A percentile compares a stretch with the other conserved stretches of the same genome.
Evolutionary conservation across 225 moss, liverwort and hornwort genomes (phyloP).

Genomic region (Straminergon stramineum): DNA sequence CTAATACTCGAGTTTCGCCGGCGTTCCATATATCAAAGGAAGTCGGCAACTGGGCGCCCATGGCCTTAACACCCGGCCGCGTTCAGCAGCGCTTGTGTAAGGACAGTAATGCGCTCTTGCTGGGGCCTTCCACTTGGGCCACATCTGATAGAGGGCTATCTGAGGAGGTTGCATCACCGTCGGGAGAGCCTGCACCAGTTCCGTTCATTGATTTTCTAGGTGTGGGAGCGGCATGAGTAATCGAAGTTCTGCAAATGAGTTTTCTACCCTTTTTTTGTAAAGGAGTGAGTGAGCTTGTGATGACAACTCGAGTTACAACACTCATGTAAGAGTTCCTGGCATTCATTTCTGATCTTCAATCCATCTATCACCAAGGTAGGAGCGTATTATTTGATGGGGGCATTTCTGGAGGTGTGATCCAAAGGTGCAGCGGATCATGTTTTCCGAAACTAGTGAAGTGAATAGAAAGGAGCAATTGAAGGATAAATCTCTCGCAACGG

Average conservation of each 20-base stretch:
- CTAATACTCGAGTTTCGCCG: not conserved
- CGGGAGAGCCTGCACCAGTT: conserved; percentile 19
- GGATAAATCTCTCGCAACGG: not conserved
- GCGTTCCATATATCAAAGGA: not conserved
- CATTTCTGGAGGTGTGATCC: not conserved
- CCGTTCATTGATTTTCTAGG: conserved; percentile 70
- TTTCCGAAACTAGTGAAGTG: not conserved
- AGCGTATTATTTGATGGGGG: not conserved
- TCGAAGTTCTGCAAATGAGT: not conserved
- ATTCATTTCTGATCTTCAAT: not conserved
- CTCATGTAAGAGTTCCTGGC: not conserved
- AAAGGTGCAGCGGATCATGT: not conserved
- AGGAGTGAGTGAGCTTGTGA: not conserved
- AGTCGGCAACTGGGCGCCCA: not conserved
- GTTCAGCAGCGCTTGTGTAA: conserved; percentile 12
- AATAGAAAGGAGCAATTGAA: not conserved
- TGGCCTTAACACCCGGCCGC: not conserved
- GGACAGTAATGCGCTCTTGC: not conserved
- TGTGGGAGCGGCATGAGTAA: conserved; percentile 37
- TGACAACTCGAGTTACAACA: not conserved
- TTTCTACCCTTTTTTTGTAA: not conserved
- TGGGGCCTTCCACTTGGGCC: conserved; percentile 10
- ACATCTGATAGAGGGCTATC: not conserved
- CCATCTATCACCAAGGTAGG: not conserved
- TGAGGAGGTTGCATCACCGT: not conserved